Evolutionary conservation across 2,329 filamentous ascomycete genomes (phyloP).

Genomic region (Nannizzia gypsea): DNA sequence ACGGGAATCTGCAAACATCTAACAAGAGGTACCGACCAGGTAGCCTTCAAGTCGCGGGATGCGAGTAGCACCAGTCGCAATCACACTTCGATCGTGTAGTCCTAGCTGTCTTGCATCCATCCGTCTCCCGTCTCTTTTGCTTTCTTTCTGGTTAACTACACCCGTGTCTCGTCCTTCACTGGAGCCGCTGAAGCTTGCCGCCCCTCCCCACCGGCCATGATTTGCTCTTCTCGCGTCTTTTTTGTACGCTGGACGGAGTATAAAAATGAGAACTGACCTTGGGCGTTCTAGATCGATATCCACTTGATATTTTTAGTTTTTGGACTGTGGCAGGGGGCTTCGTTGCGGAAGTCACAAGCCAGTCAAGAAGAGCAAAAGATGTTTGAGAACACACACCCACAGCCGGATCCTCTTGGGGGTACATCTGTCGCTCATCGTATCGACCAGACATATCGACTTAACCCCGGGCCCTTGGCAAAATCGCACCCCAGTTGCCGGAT

Average conservation of each 20-base stretch:
- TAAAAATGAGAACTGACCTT: background rate
- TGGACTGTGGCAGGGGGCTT: background rate
- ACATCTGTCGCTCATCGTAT: background rate
- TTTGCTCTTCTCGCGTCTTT: background rate
- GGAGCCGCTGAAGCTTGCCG: background rate
- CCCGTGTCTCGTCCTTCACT: background rate
- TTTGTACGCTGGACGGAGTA: background rate
- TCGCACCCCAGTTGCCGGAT: background rate
- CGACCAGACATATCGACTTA: background rate
- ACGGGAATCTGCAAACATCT: background rate
- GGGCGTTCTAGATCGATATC: constrained; percentile 3
- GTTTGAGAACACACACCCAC: background rate
- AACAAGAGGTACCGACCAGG: background rate
- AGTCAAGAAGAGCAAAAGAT: background rate
- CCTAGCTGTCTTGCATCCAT: background rate
- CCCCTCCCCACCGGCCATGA: background rate
- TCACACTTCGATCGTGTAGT: background rate
- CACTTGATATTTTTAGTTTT: constrained; percentile 1
- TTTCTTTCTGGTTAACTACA: background rate
- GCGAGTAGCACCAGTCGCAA: background rate
- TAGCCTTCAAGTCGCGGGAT: background rate
- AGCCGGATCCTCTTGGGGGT: background rate
- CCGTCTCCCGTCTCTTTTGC: background rate
- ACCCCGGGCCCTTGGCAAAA: background rate
- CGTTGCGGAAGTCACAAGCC: background rate